Percentiles rank a stretch among this genome's conserved stretches.
These are phyloP conservation scores for Strobilomyces echinocephalus DNA, from an alignment of 768 basidiomycete species.

Conservation along the genomic window DNA sequence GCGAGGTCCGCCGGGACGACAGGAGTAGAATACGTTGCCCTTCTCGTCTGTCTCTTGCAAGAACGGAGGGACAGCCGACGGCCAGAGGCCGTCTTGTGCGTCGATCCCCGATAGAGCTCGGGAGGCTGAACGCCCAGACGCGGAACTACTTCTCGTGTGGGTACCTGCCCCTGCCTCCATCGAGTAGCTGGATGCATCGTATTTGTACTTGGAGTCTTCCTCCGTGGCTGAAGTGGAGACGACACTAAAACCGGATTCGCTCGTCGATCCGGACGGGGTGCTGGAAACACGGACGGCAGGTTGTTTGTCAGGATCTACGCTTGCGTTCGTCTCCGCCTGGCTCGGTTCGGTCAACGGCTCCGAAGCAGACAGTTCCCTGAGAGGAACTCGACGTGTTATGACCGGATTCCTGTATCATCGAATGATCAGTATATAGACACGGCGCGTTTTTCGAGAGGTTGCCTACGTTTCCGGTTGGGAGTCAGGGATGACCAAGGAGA, in stretches of 20 bases:
- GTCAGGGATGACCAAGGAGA: conserved; percentile 18
- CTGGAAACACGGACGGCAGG: conserved; percentile 3
- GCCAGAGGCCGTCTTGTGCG: conserved; percentile 42
- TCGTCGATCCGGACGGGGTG: conserved; percentile 9
- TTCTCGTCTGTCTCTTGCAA: conserved; percentile 44
- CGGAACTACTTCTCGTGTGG: conserved; percentile 2
- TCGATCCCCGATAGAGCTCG: conserved; percentile 25
- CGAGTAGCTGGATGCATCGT: conserved; percentile 1
- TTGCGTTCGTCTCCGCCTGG: not conserved
- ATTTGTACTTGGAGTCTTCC: conserved; percentile 25
- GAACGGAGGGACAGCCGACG: conserved; percentile 48
- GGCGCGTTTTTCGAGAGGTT: not conserved
- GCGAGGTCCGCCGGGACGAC: conserved; percentile 60
- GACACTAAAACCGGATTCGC: conserved; percentile 5
- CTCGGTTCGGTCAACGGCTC: not conserved
- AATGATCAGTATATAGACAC: not conserved
- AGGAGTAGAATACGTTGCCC: conserved; percentile 52
- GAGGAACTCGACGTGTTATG: not conserved
- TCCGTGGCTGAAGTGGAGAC: conserved; percentile 7
- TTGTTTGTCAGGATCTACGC: conserved; percentile 5
- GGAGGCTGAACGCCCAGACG: conserved; percentile 13
- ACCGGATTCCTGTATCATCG: conserved; percentile 2
- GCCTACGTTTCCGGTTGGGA: conserved; percentile 11
- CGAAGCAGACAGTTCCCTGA: conserved; percentile 5
- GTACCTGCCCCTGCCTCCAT: not conserved